Evolutionary conservation across 225 moss, liverwort and hornwort species (phyloP).

Genomic region (Straminergon stramineum): DNA sequence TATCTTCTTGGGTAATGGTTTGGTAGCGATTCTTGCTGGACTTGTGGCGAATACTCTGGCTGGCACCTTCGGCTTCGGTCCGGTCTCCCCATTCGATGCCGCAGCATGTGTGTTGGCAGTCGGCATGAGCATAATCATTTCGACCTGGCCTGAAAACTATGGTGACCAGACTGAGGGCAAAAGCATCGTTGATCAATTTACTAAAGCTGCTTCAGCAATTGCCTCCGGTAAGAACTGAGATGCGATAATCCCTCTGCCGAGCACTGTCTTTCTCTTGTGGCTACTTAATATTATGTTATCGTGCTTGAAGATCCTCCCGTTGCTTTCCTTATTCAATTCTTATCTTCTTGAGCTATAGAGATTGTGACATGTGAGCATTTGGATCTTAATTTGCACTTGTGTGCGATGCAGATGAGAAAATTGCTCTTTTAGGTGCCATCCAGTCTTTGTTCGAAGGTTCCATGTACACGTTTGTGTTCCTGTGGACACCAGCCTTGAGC

Average conservation of each 20-base stretch:
- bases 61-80: constrained; percentile 71
- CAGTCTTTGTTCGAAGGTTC: constrained; percentile 98
- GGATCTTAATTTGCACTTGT: background rate
- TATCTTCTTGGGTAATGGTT: constrained; percentile 91
- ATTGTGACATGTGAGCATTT: background rate
- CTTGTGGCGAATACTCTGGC: constrained; percentile 86
- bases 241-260: background rate
- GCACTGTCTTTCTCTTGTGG: background rate
- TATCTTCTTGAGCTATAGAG: background rate
- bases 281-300: background rate
- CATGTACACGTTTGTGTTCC: constrained; percentile 96
- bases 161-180: constrained; percentile 91
- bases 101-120: constrained; percentile 67
- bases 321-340: background rate
- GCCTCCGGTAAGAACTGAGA: constrained; percentile 59
- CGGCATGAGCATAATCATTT: constrained; percentile 71
- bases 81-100: constrained; percentile 92
- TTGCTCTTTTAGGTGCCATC: constrained; percentile 89
- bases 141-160: constrained; percentile 84
- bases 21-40: constrained; percentile 86
- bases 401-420: constrained; percentile 74
- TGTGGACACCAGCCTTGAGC: constrained; percentile 94
- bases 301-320: background rate
- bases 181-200: constrained; percentile 64
- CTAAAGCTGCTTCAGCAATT: constrained; percentile 74